Conservation (phyloP, 2,329 filamentous ascomycete genomes). For the Orbilia blumenaviensis region DNA sequence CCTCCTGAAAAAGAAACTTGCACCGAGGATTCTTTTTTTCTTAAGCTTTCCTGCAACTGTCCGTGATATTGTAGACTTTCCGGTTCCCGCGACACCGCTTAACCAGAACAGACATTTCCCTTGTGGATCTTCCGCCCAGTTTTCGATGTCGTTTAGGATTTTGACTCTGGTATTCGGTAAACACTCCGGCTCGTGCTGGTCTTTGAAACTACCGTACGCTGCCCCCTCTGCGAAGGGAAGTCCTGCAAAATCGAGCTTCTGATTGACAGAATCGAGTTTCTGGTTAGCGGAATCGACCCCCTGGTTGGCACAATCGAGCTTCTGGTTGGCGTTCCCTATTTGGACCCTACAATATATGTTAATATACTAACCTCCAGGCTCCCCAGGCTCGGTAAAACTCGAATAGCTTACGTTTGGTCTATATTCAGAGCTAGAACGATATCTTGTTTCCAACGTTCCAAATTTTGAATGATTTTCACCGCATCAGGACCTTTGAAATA, state of each 20-base stretch:
- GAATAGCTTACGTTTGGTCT: not conserved
- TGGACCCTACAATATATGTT: not conserved
- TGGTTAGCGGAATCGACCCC: too few relatives aligned
- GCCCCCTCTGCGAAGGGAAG: not conserved
- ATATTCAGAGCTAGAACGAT: not conserved
- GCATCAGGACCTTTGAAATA: not conserved
- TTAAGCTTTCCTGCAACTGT: not conserved
- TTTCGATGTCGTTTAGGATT: not conserved
- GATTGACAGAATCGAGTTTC: not conserved
- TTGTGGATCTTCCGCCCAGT: slow-evolving; percentile 3
- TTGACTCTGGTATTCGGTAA: not conserved
- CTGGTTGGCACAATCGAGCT: too few relatives aligned
- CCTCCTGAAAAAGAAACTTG: not conserved
- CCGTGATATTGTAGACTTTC: slow-evolving; percentile 1
- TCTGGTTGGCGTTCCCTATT: not conserved
- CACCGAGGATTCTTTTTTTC: not conserved
- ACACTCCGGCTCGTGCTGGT: slow-evolving; percentile 7
- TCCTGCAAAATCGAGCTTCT: not conserved
- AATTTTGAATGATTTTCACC: not conserved
- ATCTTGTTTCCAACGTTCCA: not conserved
- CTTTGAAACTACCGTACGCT: not conserved
- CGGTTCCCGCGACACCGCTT: slow-evolving; percentile 48
- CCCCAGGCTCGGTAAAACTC: not conserved
- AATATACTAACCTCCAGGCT: too few relatives aligned
- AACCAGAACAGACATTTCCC: slow-evolving; percentile 59